Base-by-base conservation (phyloP, 1,284 basidiomycete species). In the Sporisorium reilianum region DNA sequence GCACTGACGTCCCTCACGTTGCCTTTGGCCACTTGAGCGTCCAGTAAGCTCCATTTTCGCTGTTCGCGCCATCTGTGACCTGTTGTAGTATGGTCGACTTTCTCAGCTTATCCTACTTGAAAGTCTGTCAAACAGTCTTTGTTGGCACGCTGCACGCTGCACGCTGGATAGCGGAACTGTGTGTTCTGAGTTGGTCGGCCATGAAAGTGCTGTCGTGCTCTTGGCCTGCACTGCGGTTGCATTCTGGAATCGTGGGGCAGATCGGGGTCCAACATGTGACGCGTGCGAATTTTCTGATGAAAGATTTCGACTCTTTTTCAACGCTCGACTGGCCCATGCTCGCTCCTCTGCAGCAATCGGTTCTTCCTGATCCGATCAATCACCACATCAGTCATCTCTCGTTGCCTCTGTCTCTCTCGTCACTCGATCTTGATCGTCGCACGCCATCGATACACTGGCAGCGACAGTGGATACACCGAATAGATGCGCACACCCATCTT, bases 401-500 rank as follows among this genome's bases (percentile, higher is more conserved):
- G n/a, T 46, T 20, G 9, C 28, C 28, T 30, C n/a, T n/a, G n/a
- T 30, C 28, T 30, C 32, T 20, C n/a, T 41, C n/a, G 18, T 20
- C n/a, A 6, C 7, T 20, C 38, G 38, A 41, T 20, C 38, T 8
- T 20, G n/a, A 28, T 30, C 46, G n/a, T 28, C 44, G 11, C 12
- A 28, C 16, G 3, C 22, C 25, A 8, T 8, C 18, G 18, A 5
- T 28, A 18, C 18, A n/a, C 25, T 28, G 16, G 26, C 26, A 46
- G 16, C 2, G 30, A 7, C 20, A 34, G 14, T n/a, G 5, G 14
- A 41, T 30, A 30, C 23, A 18, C 5, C 4, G n/a, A 10, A 36
- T 34, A 54, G 46, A 70, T 70, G 67, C 62, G 54, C 50, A 25
- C 57, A 38, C 32, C 62, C 30, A 10, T 61, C 11, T 45, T 70